phyloP scores from a whole-genome alignment of 2,329 filamentous ascomycete genomes.

The Xylaria multiplex region DNA sequence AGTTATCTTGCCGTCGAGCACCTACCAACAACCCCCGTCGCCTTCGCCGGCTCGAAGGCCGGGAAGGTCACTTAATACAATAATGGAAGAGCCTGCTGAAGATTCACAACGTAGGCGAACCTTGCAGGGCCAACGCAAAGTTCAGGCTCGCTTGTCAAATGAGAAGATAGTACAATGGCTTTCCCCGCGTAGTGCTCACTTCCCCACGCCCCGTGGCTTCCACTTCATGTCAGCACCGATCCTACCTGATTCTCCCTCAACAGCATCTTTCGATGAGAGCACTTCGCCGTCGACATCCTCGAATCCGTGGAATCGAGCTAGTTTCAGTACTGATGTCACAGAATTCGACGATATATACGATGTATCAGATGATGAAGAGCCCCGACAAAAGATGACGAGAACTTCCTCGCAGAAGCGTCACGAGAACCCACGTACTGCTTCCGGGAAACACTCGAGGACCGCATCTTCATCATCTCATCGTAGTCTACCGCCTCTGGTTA shows the following conservation, averaged over 20 bases:
- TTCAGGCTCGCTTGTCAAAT: slow-evolving; percentile 50
- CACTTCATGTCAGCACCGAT: slow-evolving; percentile 72
- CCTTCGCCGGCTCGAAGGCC: slow-evolving; percentile 67
- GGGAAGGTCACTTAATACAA: slow-evolving; percentile 68
- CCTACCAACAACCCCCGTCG: slow-evolving; percentile 59
- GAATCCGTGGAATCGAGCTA: slow-evolving; percentile 71
- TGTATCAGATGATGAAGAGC: slow-evolving; percentile 80
- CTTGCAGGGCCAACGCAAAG: slow-evolving; percentile 42
- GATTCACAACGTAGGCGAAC: slow-evolving; percentile 48
- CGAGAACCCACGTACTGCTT: slow-evolving; percentile 52
- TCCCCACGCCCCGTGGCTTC: slow-evolving; percentile 76
- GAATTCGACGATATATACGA: slow-evolving; percentile 91
- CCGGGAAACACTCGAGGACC: slow-evolving; percentile 54
- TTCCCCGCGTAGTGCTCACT: slow-evolving; percentile 70
- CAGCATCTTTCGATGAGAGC: slow-evolving; percentile 61
- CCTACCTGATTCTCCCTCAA: slow-evolving; percentile 69
- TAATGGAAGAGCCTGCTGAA: slow-evolving; percentile 67
- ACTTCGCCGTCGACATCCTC: slow-evolving; percentile 63
- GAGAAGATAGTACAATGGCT: slow-evolving; percentile 68
- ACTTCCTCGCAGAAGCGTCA: slow-evolving; percentile 52
- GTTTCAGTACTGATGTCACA: slow-evolving; percentile 70
- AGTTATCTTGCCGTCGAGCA: slow-evolving; percentile 53
- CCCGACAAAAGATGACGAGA: slow-evolving; percentile 56
- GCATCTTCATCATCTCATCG: slow-evolving; percentile 52
- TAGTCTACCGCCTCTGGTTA: slow-evolving; percentile 62